These are phyloP conservation scores for Hirsutella rhossiliensis DNA, from an alignment of 2,329 filamentous ascomycete genomes.

Conservation along the genomic window DNA sequence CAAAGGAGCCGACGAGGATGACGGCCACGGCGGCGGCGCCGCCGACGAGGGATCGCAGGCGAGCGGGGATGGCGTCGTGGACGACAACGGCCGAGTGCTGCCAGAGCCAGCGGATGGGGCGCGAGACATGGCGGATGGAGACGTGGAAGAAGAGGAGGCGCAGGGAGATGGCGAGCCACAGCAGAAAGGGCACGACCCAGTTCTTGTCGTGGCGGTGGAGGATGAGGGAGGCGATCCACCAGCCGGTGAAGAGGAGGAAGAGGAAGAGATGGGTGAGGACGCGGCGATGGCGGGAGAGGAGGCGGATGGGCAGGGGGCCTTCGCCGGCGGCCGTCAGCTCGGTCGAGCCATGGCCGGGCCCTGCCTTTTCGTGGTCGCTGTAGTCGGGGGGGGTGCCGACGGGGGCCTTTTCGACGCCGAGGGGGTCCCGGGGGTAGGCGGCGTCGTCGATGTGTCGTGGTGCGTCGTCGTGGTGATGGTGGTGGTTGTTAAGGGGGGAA, in stretches of 20 bases:
- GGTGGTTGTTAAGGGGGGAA: neutral
- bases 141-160: conserved; percentile 66
- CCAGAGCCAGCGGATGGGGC: conserved; percentile 58
- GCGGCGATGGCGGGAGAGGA: conserved; percentile 32
- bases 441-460: neutral
- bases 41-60: conserved; percentile 49
- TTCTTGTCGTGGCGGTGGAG: conserved; percentile 61
- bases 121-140: conserved; percentile 52
- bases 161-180: conserved; percentile 65
- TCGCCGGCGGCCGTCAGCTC: conserved; percentile 4
- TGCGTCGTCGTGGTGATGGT: conserved; percentile 7
- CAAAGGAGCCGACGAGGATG: conserved; percentile 70
- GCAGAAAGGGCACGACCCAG: conserved; percentile 74
- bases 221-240: conserved; percentile 68
- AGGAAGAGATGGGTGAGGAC: conserved; percentile 33
- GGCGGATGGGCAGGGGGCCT: conserved; percentile 12
- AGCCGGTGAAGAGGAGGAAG: conserved; percentile 36
- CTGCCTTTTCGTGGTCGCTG: conserved; percentile 26
- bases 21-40: conserved; percentile 54
- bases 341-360: conserved; percentile 12
- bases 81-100: conserved; percentile 46
- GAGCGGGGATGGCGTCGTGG: conserved; percentile 52
- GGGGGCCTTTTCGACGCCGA: conserved; percentile 13
- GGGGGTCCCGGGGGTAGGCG: conserved; percentile 10
- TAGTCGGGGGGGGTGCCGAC: conserved; percentile 21